Evolutionary conservation across 2,329 filamentous ascomycete species (phyloP).

Genomic region (Endocalyx cinctus): DNA sequence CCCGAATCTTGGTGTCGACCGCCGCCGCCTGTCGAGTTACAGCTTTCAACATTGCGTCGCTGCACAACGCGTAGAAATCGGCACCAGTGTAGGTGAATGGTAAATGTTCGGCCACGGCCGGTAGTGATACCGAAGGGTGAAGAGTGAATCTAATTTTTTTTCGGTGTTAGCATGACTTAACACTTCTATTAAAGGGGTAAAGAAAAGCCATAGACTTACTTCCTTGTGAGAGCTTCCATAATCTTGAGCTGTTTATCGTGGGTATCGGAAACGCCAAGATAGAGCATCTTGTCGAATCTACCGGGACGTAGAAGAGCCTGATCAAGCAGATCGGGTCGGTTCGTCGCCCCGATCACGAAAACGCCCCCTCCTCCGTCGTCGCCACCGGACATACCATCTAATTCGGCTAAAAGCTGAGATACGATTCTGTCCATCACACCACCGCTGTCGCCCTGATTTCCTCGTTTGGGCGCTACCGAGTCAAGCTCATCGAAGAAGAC

Average conservation of each 20-base stretch:
- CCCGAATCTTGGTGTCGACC: constrained; percentile 78
- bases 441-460: constrained; percentile 94
- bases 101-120: constrained; percentile 67
- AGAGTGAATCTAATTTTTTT: constrained; percentile 72
- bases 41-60: constrained; percentile 97
- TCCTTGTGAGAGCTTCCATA: constrained; percentile 87
- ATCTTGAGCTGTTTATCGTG: constrained; percentile 96
- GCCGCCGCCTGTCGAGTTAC: constrained; percentile 83
- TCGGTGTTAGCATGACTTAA: constrained; percentile 7
- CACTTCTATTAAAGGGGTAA: background rate
- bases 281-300: constrained; percentile 97
- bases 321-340: constrained; percentile 88
- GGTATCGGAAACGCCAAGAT: constrained; percentile 91
- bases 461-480: constrained; percentile 90
- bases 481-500: constrained; percentile 94
- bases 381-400: constrained; percentile 96
- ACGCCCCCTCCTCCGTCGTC: constrained; percentile 78
- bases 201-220: constrained; percentile 52
- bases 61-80: constrained; percentile 95
- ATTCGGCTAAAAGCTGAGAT: constrained; percentile 85
- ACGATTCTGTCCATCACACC: constrained; percentile 99
- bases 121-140: constrained; percentile 71
- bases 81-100: constrained; percentile 97
- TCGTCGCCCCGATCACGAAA: constrained; percentile 95
- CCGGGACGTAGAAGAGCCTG: constrained; percentile 84